These are phyloP conservation scores for Phytophthora fragariaefolia DNA, from an alignment of 352 stramenopile species.

Conservation along the genomic window DNA sequence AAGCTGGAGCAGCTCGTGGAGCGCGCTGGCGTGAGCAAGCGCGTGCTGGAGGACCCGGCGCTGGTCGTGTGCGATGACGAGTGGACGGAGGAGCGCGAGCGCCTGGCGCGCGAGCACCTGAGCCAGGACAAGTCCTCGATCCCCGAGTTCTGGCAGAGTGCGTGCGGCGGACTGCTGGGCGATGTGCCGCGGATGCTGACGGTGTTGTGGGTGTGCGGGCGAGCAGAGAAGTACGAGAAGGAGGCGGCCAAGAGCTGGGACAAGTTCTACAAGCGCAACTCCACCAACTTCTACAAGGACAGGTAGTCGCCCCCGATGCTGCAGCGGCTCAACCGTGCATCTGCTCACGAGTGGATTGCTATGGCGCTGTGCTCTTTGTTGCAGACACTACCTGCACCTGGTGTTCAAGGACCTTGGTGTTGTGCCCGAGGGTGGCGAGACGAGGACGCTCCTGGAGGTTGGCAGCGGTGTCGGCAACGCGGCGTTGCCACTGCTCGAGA, in stretches of 20 bases:
- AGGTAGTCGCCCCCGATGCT: no score
- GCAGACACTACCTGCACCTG: slow-evolving; percentile 92
- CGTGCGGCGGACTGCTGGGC: slow-evolving; percentile 4
- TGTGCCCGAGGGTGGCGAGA: slow-evolving; percentile 49
- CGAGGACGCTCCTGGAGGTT: slow-evolving; percentile 91
- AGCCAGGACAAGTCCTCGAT: slow-evolving; percentile 81
- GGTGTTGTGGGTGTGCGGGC: neutral
- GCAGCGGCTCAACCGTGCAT: no score
- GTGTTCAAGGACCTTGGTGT: slow-evolving; percentile 90
- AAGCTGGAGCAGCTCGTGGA: slow-evolving; percentile 81
- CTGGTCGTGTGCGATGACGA: slow-evolving; percentile 79
- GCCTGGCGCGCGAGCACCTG: slow-evolving; percentile 69
- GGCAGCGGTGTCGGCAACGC: slow-evolving; percentile 96
- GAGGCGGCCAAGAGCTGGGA: slow-evolving; percentile 92
- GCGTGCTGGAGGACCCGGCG: slow-evolving; percentile 69
- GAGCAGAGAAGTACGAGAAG: slow-evolving; percentile 78
- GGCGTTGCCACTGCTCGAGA: slow-evolving; percentile 93
- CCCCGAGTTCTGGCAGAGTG: slow-evolving; percentile 81
- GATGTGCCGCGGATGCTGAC: neutral
- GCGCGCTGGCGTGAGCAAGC: slow-evolving; percentile 70
- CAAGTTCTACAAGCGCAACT: slow-evolving; percentile 94
- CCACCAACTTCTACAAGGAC: slow-evolving; percentile 96
- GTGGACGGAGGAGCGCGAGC: slow-evolving; percentile 85
- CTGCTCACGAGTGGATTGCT: no score
- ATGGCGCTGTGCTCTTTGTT: slow-evolving; percentile 1